phyloP scores from a whole-genome alignment of 2,329 filamentous ascomycete genomes.

The Clonostachys byssicola region DNA sequence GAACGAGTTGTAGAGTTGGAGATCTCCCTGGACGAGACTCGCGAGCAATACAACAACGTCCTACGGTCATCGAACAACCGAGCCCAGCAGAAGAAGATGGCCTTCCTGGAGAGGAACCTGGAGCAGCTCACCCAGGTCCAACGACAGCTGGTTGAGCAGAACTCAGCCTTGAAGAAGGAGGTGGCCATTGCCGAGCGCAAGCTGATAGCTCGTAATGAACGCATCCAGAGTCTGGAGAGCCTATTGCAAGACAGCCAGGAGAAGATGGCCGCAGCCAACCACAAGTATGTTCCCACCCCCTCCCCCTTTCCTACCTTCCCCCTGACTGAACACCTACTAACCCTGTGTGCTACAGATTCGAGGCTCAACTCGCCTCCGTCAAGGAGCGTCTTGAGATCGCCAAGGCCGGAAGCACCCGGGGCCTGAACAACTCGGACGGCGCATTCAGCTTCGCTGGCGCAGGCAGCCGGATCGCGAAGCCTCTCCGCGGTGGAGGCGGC shows the following conservation, averaged over 20 bases:
- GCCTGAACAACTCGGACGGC: slow-evolving; percentile 63
- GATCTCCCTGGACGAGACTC: slow-evolving; percentile 93
- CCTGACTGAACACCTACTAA: slow-evolving; percentile 14
- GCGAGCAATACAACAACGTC: slow-evolving; percentile 99
- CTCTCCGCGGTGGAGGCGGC: slow-evolving; percentile 56
- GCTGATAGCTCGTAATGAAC: slow-evolving; percentile 92
- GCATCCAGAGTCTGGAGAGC: slow-evolving; percentile 89
- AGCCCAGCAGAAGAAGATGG: slow-evolving; percentile 99
- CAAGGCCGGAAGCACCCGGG: slow-evolving; percentile 86
- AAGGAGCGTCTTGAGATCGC: slow-evolving; percentile 96
- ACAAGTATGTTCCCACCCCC: slow-evolving; percentile 65
- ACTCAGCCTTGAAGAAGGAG: slow-evolving; percentile 96
- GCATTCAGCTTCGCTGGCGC: slow-evolving; percentile 68
- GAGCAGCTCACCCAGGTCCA: slow-evolving; percentile 98
- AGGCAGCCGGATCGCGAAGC: slow-evolving; percentile 66
- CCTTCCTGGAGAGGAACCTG: slow-evolving; percentile 95
- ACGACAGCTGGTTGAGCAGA: slow-evolving; percentile 96
- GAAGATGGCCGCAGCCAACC: slow-evolving; percentile 94
- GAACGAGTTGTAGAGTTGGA: slow-evolving; percentile 97
- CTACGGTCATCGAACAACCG: slow-evolving; percentile 95
- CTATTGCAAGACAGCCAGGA: slow-evolving; percentile 96
- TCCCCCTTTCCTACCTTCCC: neutral
- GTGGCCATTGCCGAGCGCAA: slow-evolving; percentile 98
- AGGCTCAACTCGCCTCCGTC: slow-evolving; percentile 92
- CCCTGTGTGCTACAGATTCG: slow-evolving; percentile 62